Conservation (phyloP, 805 yeast species). For the Sugiyamaella mastotermitis region DNA sequence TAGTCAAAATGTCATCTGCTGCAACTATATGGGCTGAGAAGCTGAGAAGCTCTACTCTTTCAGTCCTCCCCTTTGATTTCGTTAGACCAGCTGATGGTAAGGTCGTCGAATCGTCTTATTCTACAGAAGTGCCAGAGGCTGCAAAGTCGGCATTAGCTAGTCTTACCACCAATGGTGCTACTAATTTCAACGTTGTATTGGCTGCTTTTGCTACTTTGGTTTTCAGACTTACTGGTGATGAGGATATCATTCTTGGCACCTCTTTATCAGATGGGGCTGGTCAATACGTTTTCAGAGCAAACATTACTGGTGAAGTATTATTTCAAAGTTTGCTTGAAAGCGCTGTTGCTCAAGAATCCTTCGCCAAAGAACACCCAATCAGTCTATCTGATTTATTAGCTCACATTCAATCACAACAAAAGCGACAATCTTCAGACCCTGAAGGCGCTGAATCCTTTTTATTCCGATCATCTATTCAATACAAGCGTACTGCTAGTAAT, state of each 20-base stretch:
- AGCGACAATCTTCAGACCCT: conserved; percentile 54
- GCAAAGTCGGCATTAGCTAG: conserved; percentile 18
- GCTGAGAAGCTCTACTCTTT: conserved; percentile 75
- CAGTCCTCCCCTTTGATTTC: conserved; percentile 84
- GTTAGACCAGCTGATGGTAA: conserved; percentile 67
- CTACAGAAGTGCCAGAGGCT: conserved; percentile 27
- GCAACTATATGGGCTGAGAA: conserved; percentile 49
- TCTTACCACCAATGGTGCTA: conserved; percentile 15
- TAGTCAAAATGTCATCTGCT: no score
- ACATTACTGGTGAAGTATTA: conserved; percentile 34
- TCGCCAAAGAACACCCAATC: conserved; percentile 32
- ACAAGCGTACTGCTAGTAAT: conserved; percentile 7
- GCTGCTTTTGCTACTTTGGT: conserved; percentile 66
- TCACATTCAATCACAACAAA: conserved; percentile 35
- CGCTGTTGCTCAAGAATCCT: conserved; percentile 35
- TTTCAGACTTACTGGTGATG: conserved; percentile 86
- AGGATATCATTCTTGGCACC: conserved; percentile 84
- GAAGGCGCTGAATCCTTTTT: conserved; percentile 31
- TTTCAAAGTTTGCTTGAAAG: conserved; percentile 48
- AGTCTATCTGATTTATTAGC: conserved; percentile 53
- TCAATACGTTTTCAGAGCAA: conserved; percentile 58
- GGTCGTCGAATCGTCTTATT: conserved; percentile 54
- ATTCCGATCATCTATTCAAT: conserved; percentile 6
- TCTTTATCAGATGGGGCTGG: conserved; percentile 36
- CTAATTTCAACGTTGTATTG: conserved; percentile 47